Conservation (phyloP, 768 basidiomycete species). For the Tricholoma furcatifolium region DNA sequence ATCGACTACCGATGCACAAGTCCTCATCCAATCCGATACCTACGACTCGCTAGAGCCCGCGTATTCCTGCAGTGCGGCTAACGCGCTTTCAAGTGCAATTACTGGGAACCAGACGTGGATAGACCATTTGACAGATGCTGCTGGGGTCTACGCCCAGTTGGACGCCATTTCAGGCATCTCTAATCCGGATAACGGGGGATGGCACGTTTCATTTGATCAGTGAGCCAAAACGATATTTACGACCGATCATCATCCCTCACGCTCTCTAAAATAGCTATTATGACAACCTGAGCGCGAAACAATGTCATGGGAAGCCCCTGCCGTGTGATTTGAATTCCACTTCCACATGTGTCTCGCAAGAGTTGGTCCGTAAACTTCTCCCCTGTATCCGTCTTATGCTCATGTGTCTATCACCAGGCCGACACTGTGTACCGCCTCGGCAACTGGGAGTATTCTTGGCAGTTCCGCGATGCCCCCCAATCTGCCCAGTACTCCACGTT, state of each 20-base stretch:
- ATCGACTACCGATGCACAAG: slow-evolving; percentile 27
- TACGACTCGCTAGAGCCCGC: slow-evolving; percentile 50
- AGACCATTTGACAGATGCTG: slow-evolving; percentile 36
- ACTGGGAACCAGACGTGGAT: slow-evolving; percentile 43
- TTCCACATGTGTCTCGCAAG: slow-evolving; percentile 41
- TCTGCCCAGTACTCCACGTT: slow-evolving; percentile 41
- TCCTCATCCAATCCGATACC: slow-evolving; percentile 35
- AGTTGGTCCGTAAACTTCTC: slow-evolving; percentile 6
- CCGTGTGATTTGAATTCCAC: slow-evolving; percentile 47
- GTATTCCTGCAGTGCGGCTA: slow-evolving; percentile 39
- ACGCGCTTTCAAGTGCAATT: slow-evolving; percentile 30
- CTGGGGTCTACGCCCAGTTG: slow-evolving; percentile 37
- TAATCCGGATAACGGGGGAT: slow-evolving; percentile 38
- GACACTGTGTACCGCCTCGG: slow-evolving; percentile 53
- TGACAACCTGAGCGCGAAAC: slow-evolving; percentile 50
- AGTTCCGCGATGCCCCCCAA: slow-evolving; percentile 43
- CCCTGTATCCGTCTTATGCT: neutral
- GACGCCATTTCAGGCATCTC: slow-evolving; percentile 43
- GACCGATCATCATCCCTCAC: neutral
- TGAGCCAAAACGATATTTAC: slow-evolving; percentile 20
- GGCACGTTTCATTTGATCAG: slow-evolving; percentile 54
- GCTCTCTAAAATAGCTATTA: slow-evolving; percentile 36
- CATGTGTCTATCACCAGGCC: slow-evolving; percentile 28
- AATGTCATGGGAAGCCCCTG: slow-evolving; percentile 44
- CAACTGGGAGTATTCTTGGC: slow-evolving; percentile 61